Conservation (phyloP, 2,329 filamentous ascomycete genomes). For the Colletotrichum spaethianum region DNA sequence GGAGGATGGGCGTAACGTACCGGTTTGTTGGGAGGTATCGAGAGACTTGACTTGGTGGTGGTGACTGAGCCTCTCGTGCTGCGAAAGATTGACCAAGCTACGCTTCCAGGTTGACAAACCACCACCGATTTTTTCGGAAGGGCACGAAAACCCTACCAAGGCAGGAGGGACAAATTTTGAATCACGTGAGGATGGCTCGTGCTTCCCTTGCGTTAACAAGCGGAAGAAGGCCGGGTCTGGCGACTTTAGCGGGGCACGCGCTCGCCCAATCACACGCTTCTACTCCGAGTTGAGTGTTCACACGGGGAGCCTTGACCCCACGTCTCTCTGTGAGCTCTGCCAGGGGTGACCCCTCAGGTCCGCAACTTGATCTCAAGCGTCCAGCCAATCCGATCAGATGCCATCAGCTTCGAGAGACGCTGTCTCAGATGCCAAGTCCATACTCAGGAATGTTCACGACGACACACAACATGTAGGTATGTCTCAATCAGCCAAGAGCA, state of each 20-base stretch:
- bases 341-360: slow-evolving; percentile 31
- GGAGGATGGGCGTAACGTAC: slow-evolving; percentile 56
- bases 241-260: neutral
- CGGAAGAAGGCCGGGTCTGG: slow-evolving; percentile 2
- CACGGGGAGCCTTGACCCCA: slow-evolving; percentile 16
- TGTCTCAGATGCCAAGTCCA: slow-evolving; percentile 37
- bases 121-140: slow-evolving; percentile 54
- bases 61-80: slow-evolving; percentile 38
- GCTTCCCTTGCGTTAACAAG: neutral
- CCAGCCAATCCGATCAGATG: slow-evolving; percentile 38
- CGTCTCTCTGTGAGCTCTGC: slow-evolving; percentile 6
- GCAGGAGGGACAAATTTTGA: neutral
- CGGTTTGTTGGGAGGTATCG: slow-evolving; percentile 62
- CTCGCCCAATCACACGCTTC: neutral
- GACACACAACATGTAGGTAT: slow-evolving; percentile 51
- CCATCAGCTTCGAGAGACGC: slow-evolving; percentile 30
- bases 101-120: slow-evolving; percentile 5
- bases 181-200: slow-evolving; percentile 29
- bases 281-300: neutral
- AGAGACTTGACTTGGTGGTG: slow-evolving; percentile 50
- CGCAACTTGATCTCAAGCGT: slow-evolving; percentile 3
- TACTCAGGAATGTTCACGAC: slow-evolving; percentile 37
- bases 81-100: slow-evolving; percentile 28
- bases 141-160: slow-evolving; percentile 43
- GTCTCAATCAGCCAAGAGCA: slow-evolving; percentile 60